Percentiles rank a stretch among this genome's conserved stretches.
phyloP scores from a whole-genome alignment of 768 basidiomycete genomes.

The Porphyrellus cyaneotinctus region DNA sequence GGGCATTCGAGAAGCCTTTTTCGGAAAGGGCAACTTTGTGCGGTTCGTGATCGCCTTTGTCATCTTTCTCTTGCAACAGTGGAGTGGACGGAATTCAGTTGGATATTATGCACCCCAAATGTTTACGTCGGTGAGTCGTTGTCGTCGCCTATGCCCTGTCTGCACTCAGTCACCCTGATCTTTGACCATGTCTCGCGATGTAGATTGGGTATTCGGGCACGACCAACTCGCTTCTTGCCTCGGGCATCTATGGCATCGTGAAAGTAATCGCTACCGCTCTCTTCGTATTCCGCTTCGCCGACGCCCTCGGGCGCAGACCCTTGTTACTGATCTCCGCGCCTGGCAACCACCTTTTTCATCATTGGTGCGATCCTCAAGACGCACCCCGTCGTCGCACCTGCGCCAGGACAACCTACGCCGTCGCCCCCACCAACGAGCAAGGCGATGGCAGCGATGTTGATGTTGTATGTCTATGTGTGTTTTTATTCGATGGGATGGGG shows the following conservation, averaged over 20 bases:
- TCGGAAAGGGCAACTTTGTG: conserved; percentile 76
- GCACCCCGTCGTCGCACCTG: conserved; percentile 48
- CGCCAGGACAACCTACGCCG: conserved; percentile 36
- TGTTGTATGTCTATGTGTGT: conserved; percentile 83
- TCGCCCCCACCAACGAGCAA: conserved; percentile 52
- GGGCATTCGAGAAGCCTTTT: conserved; percentile 66
- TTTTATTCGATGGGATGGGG: conserved; percentile 91
- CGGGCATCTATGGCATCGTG: conserved; percentile 65
- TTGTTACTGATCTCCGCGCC: conserved; percentile 70
- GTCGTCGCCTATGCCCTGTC: background rate
- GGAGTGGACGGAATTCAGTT: conserved; percentile 82
- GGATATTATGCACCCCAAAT: conserved; percentile 75
- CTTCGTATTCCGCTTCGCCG: conserved; percentile 66
- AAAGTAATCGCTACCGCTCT: conserved; percentile 64
- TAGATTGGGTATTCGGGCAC: conserved; percentile 65
- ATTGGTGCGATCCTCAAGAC: conserved; percentile 82
- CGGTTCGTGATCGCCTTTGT: conserved; percentile 83
- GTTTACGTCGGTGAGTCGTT: conserved; percentile 49
- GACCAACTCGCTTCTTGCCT: conserved; percentile 62
- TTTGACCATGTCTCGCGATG: background rate
- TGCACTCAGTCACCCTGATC: no score
- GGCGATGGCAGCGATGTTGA: conserved; percentile 81
- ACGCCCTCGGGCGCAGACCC: conserved; percentile 62
- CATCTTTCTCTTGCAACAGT: conserved; percentile 80
- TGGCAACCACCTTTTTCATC: conserved; percentile 75